Percentiles rank a stretch among this genome's conserved stretches.
Evolutionary conservation across 139 green algal species (phyloP).

Genomic region (Chlamydomonas urium): DNA sequence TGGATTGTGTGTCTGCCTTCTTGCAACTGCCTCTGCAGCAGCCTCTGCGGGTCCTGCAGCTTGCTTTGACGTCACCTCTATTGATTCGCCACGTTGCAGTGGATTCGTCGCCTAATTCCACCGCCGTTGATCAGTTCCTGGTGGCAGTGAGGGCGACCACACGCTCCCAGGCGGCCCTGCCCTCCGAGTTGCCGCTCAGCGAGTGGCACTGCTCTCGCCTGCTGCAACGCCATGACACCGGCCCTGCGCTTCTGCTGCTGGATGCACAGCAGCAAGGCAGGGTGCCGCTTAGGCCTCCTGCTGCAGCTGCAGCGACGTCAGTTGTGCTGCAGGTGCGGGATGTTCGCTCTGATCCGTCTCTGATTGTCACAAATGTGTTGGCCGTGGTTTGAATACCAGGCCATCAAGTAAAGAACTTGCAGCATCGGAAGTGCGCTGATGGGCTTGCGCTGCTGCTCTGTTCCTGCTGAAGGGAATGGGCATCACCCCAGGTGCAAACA

Average conservation of each 20-base stretch:
- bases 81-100: too few relatives aligned
- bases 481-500: constrained; percentile 29
- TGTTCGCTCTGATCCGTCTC: background rate
- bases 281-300: background rate
- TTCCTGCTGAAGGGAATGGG: constrained; percentile 10
- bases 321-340: background rate
- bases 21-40: background rate
- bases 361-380: background rate
- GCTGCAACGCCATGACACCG: constrained; percentile 16
- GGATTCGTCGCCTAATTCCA: constrained; percentile 7
- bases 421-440: background rate
- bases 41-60: background rate
- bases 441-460: background rate
- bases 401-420: background rate
- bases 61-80: background rate
- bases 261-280: background rate
- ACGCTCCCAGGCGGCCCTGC: constrained; percentile 15
- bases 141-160: constrained; percentile 20
- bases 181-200: constrained; percentile 42
- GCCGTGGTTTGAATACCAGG: background rate
- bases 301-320: constrained; percentile 6
- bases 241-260: constrained; percentile 11
- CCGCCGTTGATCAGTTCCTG: background rate
- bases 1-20: background rate
- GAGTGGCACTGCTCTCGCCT: constrained; percentile 59